Conservation (phyloP, 306 rosid species). For the Vicia faba region DNA sequence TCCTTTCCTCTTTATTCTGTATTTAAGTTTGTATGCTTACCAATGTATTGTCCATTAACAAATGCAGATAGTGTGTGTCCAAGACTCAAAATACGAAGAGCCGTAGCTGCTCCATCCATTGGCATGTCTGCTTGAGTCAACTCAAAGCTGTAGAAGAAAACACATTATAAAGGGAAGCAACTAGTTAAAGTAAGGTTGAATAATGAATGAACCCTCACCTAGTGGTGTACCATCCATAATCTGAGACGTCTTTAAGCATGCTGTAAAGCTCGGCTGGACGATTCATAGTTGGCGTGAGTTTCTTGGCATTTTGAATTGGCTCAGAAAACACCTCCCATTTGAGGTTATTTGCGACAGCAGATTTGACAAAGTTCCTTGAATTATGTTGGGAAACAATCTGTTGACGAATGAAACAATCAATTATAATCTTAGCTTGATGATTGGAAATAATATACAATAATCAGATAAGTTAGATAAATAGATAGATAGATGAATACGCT, state of each 20-base stretch:
- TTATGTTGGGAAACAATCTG: conserved; percentile 85
- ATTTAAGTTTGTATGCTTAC: conserved; percentile 41
- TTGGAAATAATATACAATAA: background rate
- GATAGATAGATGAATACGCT: conserved; percentile 36
- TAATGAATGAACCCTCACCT: conserved; percentile 46
- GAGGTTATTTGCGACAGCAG: conserved; percentile 45
- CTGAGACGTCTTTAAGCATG: conserved; percentile 71
- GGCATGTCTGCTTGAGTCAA: conserved; percentile 55
- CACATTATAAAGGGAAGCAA: too few species aligned
- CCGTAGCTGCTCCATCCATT: conserved; percentile 40
- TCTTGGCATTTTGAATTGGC: conserved; percentile 47
- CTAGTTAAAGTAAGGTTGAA: too few species aligned
- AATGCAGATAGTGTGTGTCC: conserved; percentile 75
- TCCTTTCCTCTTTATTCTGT: background rate
- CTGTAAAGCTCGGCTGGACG: conserved; percentile 62
- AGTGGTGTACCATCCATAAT: conserved; percentile 89
- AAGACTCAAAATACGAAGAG: conserved; percentile 59
- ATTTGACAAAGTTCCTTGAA: conserved; percentile 52
- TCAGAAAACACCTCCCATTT: conserved; percentile 68
- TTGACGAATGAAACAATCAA: background rate
- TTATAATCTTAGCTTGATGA: background rate
- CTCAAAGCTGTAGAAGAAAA: conserved; percentile 48
- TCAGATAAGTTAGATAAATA: background rate
- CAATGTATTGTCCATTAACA: conserved; percentile 64
- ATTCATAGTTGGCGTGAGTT: conserved; percentile 18